Base-by-base conservation (phyloP, 306 rosid genomes). In the Fragaria vesca region DNA sequence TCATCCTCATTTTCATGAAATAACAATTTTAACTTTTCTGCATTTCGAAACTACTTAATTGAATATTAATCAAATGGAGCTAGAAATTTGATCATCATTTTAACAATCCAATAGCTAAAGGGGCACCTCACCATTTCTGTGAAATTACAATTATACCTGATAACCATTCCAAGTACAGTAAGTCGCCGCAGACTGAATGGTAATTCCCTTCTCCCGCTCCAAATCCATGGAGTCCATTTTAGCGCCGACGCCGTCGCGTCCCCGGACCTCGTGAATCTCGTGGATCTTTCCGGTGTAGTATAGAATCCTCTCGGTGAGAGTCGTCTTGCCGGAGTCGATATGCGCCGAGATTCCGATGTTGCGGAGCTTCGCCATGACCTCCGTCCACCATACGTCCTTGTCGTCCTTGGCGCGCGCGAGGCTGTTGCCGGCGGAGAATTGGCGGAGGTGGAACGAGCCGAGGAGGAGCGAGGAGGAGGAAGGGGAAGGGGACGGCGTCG, bases 271-370 rank as follows among this genome's bases (percentile, higher is more conserved):
- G 30, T 93, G 99, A 77, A 95, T 95, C 88, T 93, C 99, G 28
- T 95, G 99, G 79, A 93, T 95, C 86, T 88, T 88, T 4, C 99
- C 97, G 0, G 99, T 93, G 84, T 95, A 95, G 70, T 21, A 95
- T 42, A 95, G 87, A 2, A 95, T 80, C 52, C 99, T 85, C 86
- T 93, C 99, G 13, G 97, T 95, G 80, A 95, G 87, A n/a, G 99
- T 93, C 30, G 99, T 95, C 91, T 95, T 95, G 18, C 97, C 99
- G 70, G 99, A 95, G 82, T 95, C 99, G 21, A 95, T 95, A 51
- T 95, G 99, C 10, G 99, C 99, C 26, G 99, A 95, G 88, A 95
- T 95, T 81, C 99, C 99, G 52, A 95, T 95, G 77, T 95, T 95
- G 2, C 99, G 97, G 30, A 90, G 81, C 85, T 54, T 81, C 55